phyloP scores from a whole-genome alignment of 129 eudicot genomes.

The Centella asiatica region DNA sequence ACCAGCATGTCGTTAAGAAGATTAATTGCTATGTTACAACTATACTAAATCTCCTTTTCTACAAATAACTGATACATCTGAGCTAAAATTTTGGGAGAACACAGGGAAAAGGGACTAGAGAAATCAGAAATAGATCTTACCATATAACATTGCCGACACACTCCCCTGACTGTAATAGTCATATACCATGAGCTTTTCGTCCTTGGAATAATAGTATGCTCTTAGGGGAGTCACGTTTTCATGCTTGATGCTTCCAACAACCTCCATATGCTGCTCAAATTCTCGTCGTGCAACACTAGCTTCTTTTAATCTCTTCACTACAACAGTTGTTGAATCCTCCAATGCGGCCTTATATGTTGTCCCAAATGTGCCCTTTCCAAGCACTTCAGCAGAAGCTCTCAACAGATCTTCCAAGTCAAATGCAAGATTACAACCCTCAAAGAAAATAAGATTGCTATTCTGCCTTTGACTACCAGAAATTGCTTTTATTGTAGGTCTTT shows the following conservation, averaged over 20 bases:
- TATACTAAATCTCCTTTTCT: background rate
- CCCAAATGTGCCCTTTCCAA: slow-evolving; percentile 86
- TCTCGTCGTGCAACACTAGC: slow-evolving; percentile 60
- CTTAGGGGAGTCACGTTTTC: slow-evolving; percentile 71
- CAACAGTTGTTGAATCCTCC: slow-evolving; percentile 75
- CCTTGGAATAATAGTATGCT: slow-evolving; percentile 93
- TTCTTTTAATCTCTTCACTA: slow-evolving; percentile 77
- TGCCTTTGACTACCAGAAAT: slow-evolving; percentile 44
- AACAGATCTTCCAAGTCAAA: slow-evolving; percentile 88
- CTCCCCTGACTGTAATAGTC: slow-evolving; percentile 78
- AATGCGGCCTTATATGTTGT: slow-evolving; percentile 87
- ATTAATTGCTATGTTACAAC: background rate
- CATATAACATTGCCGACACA: slow-evolving; percentile 67
- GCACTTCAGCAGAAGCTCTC: slow-evolving; percentile 95
- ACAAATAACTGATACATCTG: background rate
- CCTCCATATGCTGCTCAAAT: slow-evolving; percentile 86
- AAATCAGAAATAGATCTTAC: slow-evolving; percentile 37
- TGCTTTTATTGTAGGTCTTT: slow-evolving; percentile 26
- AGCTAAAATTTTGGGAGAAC: slow-evolving; percentile 2
- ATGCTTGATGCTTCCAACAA: slow-evolving; percentile 64
- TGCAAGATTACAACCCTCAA: slow-evolving; percentile 72
- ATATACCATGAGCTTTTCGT: slow-evolving; percentile 89
- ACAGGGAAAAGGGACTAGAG: background rate
- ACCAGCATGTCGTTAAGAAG: background rate
- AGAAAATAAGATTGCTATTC: slow-evolving; percentile 53